A percentile compares a stretch with the other conserved stretches of the same genome.
Conservation (phyloP, 805 yeast genomes). For the Kluyveromyces lactis region DNA sequence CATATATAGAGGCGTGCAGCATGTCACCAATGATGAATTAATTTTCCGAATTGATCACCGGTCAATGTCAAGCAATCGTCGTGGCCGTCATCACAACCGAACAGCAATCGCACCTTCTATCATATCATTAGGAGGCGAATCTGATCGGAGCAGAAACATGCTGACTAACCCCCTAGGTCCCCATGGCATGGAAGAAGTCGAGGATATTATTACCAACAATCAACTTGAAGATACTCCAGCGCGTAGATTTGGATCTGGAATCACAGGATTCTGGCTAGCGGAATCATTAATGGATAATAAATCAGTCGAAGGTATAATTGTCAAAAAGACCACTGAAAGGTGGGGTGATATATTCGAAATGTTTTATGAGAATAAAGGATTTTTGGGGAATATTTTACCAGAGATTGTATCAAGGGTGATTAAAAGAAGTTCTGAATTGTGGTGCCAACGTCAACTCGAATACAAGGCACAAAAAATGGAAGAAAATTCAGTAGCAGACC, state of each 20-base stretch:
- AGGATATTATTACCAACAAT: slow-evolving; percentile 23
- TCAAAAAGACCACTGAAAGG: slow-evolving; percentile 49
- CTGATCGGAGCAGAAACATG: slow-evolving; percentile 23
- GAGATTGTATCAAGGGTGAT: slow-evolving; percentile 40
- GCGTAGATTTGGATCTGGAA: not conserved
- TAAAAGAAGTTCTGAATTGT: slow-evolving; percentile 38
- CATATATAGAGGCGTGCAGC: slow-evolving; percentile 27
- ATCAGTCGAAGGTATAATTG: slow-evolving; percentile 23
- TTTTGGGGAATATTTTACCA: slow-evolving; percentile 32
- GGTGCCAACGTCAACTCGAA: slow-evolving; percentile 14
- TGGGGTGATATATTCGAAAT: slow-evolving; percentile 55
- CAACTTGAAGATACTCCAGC: slow-evolving; percentile 19
- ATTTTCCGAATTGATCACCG: slow-evolving; percentile 20
- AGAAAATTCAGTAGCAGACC: slow-evolving; percentile 24
- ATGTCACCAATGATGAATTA: slow-evolving; percentile 23
- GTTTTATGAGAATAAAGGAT: slow-evolving; percentile 38
- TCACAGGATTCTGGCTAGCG: slow-evolving; percentile 12
- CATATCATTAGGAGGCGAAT: slow-evolving; percentile 19
- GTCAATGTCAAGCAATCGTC: slow-evolving; percentile 3
- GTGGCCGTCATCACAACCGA: slow-evolving; percentile 14
- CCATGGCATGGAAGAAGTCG: slow-evolving; percentile 27
- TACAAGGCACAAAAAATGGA: slow-evolving; percentile 21
- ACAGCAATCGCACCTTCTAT: slow-evolving; percentile 23
- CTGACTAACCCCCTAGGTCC: slow-evolving; percentile 28
- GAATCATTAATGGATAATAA: slow-evolving; percentile 27